Base-by-base conservation (phyloP, 768 basidiomycete species). In the Pleurotus tuoliensis region DNA sequence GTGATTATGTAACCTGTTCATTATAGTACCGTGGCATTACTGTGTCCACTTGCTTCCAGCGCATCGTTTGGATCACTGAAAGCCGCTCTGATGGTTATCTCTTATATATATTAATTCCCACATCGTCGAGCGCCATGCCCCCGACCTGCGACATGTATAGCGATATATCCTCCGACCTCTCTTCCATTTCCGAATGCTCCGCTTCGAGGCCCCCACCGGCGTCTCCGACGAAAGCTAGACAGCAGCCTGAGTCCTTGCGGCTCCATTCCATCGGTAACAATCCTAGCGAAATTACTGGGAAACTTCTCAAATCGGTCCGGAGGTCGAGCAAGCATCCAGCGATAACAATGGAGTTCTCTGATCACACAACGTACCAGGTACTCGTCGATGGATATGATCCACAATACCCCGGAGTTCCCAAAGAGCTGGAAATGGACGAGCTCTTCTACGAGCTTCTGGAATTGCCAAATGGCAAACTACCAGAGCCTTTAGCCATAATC, bases 341-440 rank as follows among this genome's bases (percentile, higher is more conserved):
- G 39, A 66, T 82, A 56, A 79, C 78, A n/a, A 67, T 82, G 38
- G 68, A 73, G 53, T 82, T 80, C 57, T 58, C 72, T 39, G 81
- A 81, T 62, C 61, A 70, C 12, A 73, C 74, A 3, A 59, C 67
- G 15, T 75, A 73, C 56, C 80, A 81, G 62, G 67, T 87, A 50
- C 77, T 78, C n/a, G 78, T 87, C 38, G 84, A 84, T 48, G 85
- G 85, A 2, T 86, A 87, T 66, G 71, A 83, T 60, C 84, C 85
- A 1, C 58, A 69, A 12, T 74, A 80, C 62, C 78, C 71, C 34
- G 84, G 84, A 50, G 65, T 86, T 43, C 83, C 84, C 8, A 86
- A 85, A 67, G 71, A 71, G 41, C 73, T 86, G 48, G 85, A 86
- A 69, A 82, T 77, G 74, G 71, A 77, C 18, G 66, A 72, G 0